Base-by-base conservation (phyloP, 345 rosid species). In the Nephelium lappaceum region DNA sequence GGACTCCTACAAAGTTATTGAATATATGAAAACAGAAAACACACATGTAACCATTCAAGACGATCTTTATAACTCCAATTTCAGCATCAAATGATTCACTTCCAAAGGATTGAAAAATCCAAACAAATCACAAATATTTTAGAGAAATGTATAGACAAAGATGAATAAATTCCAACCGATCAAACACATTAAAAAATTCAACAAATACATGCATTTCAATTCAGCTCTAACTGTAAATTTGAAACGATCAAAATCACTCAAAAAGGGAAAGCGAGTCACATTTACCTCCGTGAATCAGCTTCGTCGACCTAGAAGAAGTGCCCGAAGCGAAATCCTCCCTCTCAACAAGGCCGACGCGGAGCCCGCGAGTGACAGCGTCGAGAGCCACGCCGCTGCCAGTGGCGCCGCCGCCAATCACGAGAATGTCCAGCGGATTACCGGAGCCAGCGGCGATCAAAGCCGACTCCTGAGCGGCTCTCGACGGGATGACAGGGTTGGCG, bases 331-430 rank as follows among this genome's bases (percentile, higher is more conserved):
- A 96, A 81, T 96, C 99, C 78, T 96, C 99, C 23, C 99, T 86
- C 87, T 96, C 99, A 0, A 94, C 97, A 9, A 96, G 88, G 15
- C 98, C 99, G 47, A 94, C 99, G 21, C 92, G 95, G 64, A 94
- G 95, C 14, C 97, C 98, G 60, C 99, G 90, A 14, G 99, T 86
- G 49, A 68, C 89, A 62, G 97, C 99, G 76, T 96, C 99, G 7
- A 94, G 98, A 57, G 99, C 99, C 31, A 91, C 99, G 3, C 99
- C 98, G 61, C 87, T 83, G n/a, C 99, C 99, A 5, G 99, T 94
- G 83, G 98, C 99, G 71, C 99, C 99, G 57, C 99, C 97, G 25
- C 99, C 98, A 9, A 96, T 86, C 19, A 96, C 95, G 51, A 96
- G 95, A 70, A 96, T 82, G 80, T 96, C 99, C 39, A 96, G 89